These are phyloP conservation scores for Suhomyces atakaporum DNA, from an alignment of 1,139 yeast genomes.

Conservation along the genomic window DNA sequence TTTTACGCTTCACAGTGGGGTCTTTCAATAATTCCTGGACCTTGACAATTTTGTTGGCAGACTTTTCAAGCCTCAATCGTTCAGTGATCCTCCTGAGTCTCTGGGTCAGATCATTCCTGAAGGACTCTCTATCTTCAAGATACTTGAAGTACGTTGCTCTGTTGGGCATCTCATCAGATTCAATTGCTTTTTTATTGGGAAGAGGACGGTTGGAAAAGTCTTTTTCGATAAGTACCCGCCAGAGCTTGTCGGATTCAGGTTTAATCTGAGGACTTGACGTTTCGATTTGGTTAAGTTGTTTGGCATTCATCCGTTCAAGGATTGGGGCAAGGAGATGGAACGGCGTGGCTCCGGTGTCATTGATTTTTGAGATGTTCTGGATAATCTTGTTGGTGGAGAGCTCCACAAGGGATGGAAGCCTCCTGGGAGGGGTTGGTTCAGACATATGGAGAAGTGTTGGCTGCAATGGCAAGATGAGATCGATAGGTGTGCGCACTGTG, in stretches of 20 bases:
- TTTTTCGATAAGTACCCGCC: constrained; percentile 45
- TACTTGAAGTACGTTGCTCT: constrained; percentile 46
- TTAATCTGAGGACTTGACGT: constrained; percentile 41
- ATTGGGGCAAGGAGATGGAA: constrained; percentile 49
- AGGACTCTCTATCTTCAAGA: constrained; percentile 43
- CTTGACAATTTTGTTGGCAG: constrained; percentile 47
- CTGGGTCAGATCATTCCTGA: constrained; percentile 52
- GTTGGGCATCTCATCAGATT: constrained; percentile 33
- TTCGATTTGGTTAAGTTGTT: constrained; percentile 51
- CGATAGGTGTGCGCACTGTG: too few relatives aligned
- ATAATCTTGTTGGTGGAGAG: constrained; percentile 22
- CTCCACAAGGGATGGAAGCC: constrained; percentile 16
- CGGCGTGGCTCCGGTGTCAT: constrained; percentile 51
- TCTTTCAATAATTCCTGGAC: constrained; percentile 41
- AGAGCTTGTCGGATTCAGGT: constrained; percentile 54
- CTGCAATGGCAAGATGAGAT: too few relatives aligned
- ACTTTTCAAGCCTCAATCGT: constrained; percentile 43
- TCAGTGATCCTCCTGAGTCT: constrained; percentile 49
- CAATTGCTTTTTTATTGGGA: constrained; percentile 9
- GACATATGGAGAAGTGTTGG: too few relatives aligned
- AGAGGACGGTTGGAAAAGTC: constrained; percentile 53
- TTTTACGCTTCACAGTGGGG: constrained; percentile 37
- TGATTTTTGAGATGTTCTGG: constrained; percentile 24
- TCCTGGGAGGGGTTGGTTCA: constrained; percentile 1
- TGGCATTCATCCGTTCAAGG: constrained; percentile 44